Conservation (phyloP, 2,329 filamentous ascomycete species). For the Scedosporium dehoogii region DNA sequence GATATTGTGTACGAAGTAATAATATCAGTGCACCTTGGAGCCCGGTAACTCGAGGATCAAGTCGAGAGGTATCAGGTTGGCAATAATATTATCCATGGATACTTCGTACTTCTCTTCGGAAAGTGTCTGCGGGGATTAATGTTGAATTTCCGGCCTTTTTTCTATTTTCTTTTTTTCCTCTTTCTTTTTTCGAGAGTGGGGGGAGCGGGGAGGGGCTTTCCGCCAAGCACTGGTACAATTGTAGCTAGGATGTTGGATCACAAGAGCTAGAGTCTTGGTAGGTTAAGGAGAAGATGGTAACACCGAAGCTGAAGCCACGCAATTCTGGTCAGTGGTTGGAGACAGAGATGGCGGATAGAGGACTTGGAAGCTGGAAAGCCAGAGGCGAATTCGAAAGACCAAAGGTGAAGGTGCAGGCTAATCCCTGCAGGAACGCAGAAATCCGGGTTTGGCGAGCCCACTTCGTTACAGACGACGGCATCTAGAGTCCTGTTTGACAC, state of each 20-base stretch:
- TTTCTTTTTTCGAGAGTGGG: too few relatives aligned
- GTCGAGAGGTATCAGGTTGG: neutral
- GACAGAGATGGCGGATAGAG: neutral
- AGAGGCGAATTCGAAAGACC: too few relatives aligned
- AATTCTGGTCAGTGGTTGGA: neutral
- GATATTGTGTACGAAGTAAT: neutral
- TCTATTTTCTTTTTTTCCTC: too few relatives aligned
- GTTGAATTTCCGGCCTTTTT: too few relatives aligned
- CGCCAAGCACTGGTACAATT: neutral
- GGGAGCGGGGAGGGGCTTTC: neutral
- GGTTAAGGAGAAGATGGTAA: neutral
- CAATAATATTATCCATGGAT: neutral
- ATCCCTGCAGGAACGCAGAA: neutral
- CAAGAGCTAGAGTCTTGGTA: neutral
- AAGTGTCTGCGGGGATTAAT: neutral
- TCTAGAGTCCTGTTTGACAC: too few relatives aligned
- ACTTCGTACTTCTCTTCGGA: neutral
- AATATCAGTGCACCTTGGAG: neutral
- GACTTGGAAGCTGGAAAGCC: neutral
- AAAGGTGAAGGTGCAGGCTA: too few relatives aligned
- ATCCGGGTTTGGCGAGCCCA: neutral
- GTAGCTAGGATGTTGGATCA: neutral
- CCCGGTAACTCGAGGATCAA: too few relatives aligned
- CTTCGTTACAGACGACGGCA: too few relatives aligned
- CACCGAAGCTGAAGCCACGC: neutral